Base-by-base conservation (phyloP, 352 stramenopile species). In the Phytophthora cajani region DNA sequence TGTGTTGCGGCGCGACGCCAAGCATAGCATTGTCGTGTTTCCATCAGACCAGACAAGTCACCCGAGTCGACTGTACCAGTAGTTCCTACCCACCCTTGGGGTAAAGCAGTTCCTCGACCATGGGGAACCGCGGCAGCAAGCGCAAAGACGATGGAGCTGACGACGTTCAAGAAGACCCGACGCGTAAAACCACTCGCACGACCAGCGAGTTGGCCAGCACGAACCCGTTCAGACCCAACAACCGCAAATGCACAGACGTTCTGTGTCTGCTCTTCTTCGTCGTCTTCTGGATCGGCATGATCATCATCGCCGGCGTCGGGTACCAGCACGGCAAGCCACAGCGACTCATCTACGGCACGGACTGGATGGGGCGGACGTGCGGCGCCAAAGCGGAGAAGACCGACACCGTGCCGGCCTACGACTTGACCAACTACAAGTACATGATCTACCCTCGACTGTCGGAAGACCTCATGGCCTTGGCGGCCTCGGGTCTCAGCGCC, bases 161-260 rank as follows among this genome's bases (percentile, higher is more conserved):
- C 10, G 57, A 74, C 9, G 8, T 25, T 0, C 38, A 40, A 2
- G 50, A 70, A 9, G 61, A 70, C 16, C 27, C 27, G 16, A 30
- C 63, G 11, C 54, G 33, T 3, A 55, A 64, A 8, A 11, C 53
- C 17, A 12, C 54, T 33, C 66, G 19, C 2, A 50, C 59, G 1
- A 49, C 38, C 2, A 23, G 19, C 1, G 59, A 74, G 19, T 8
- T 42, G 3, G n/a, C 47, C 36, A 80, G 70, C 23, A 67, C 69
- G 5, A 91, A 90, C 60, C 84, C 85, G 47, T 92, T 94, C 76
- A 90, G 90, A 61, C 74, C 77, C 5, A 71, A 80, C 63, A 89
- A 92, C 58, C 85, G 88, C 40, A 91, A 87, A 55, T 95, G 88
- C 77, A 93, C 83, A 3, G 88, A 95, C 58, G 16, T 92, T 12